phyloP scores from a whole-genome alignment of 2,329 filamentous ascomycete genomes.

The Raffaelea deltoideospora region DNA sequence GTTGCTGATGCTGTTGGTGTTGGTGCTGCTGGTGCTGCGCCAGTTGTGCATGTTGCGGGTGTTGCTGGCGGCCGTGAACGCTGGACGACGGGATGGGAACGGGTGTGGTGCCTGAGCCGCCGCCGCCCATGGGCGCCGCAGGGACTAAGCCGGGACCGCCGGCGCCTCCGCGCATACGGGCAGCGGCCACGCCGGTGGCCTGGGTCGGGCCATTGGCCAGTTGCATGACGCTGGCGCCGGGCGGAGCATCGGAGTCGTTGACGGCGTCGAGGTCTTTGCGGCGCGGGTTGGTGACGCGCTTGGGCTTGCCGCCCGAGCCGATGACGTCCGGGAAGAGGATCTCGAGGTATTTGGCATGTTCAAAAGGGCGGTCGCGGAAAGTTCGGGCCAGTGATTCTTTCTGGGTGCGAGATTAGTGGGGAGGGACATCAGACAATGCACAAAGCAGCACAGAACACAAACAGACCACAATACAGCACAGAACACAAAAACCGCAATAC shows the following conservation, averaged over 20 bases:
- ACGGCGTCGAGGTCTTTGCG: constrained; percentile 32
- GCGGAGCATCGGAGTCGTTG: constrained; percentile 25
- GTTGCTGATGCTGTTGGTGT: too few species aligned
- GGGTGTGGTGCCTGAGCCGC: constrained; percentile 11
- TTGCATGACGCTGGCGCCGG: constrained; percentile 30
- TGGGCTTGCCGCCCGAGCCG: constrained; percentile 42
- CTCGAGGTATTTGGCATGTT: constrained; percentile 46
- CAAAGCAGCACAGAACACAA: not conserved
- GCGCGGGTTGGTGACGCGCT: constrained; percentile 40
- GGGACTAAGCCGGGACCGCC: too few species aligned
- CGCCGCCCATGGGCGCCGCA: too few species aligned
- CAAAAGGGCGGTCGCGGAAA: constrained; percentile 40
- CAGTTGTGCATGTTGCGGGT: too few species aligned
- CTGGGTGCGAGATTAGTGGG: constrained; percentile 16
- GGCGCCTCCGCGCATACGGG: too few species aligned
- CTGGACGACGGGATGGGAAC: constrained; percentile 7
- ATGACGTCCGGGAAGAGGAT: constrained; percentile 45
- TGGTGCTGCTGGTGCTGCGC: too few species aligned
- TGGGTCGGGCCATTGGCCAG: constrained; percentile 13
- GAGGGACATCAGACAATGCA: constrained; percentile 7
- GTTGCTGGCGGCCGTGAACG: constrained; percentile 1
- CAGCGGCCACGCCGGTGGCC: too few species aligned
- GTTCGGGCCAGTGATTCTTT: constrained; percentile 43
- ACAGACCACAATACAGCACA: too few species aligned
- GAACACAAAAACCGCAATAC: too few species aligned